These are phyloP conservation scores for Paramecium primaurelia DNA, from an alignment of 73 alveolate genomes.

Conservation along the genomic window DNA sequence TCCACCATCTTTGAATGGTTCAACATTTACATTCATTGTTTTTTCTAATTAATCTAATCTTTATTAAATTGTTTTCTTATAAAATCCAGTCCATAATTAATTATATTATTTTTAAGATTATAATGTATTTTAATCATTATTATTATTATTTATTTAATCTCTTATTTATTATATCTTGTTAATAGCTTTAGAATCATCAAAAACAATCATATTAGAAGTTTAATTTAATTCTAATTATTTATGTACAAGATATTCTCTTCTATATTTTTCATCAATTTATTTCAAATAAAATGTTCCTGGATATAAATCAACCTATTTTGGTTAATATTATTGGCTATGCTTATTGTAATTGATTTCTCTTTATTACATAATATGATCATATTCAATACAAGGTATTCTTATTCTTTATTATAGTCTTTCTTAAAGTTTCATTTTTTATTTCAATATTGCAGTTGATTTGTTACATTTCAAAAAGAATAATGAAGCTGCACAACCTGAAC, in stretches of 20 bases:
- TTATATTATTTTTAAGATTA: neutral
- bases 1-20: slow-evolving; percentile 78
- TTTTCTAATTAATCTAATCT: slow-evolving; percentile 53
- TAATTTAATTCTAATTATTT: neutral
- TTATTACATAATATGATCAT: slow-evolving; percentile 75
- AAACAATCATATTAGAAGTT: neutral
- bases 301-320: slow-evolving; percentile 72
- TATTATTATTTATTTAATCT: neutral
- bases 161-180: neutral
- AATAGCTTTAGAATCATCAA: neutral
- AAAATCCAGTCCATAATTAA: slow-evolving; percentile 57
- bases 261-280: slow-evolving; percentile 86
- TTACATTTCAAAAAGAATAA: slow-evolving; percentile 75
- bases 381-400: slow-evolving; percentile 76
- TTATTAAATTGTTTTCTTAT: slow-evolving; percentile 49
- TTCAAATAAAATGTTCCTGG: slow-evolving; percentile 87
- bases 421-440: slow-evolving; percentile 62
- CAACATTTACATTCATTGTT: slow-evolving; percentile 23
- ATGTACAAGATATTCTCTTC: slow-evolving; percentile 65
- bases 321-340: slow-evolving; percentile 71
- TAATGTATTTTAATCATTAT: neutral
- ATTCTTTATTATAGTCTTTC: slow-evolving; percentile 73
- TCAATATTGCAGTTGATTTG: slow-evolving; percentile 62
- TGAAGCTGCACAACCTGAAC: slow-evolving; percentile 98
- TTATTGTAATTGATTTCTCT: slow-evolving; percentile 79